Evolutionary conservation across 495 filamentous ascomycete species (phyloP).

Genomic region (Parathielavia hyrcaniae): DNA sequence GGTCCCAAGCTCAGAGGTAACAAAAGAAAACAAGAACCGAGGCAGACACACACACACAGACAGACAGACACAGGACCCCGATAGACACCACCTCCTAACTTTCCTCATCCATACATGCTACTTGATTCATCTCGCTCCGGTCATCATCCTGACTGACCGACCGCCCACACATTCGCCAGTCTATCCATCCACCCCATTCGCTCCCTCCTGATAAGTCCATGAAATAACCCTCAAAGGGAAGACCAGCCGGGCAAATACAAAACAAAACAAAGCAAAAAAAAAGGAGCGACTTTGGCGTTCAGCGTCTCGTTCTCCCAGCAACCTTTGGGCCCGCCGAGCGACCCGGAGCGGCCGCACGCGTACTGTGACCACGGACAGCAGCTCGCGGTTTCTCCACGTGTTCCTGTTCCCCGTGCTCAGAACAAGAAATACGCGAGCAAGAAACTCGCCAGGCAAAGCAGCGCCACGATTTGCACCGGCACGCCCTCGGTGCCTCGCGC

Average conservation of each 20-base stretch:
- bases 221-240: background rate
- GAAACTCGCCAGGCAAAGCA: constrained; percentile 81
- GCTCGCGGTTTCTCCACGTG: background rate
- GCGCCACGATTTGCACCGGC: constrained; percentile 76
- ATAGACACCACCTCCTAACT: background rate
- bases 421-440: constrained; percentile 93
- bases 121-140: background rate
- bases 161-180: constrained; percentile 5
- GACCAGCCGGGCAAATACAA: background rate
- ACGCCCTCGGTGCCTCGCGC: constrained; percentile 61
- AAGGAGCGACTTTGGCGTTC: background rate
- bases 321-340: too few species aligned
- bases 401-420: constrained; percentile 36
- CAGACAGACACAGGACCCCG: background rate
- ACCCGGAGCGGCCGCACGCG: background rate
- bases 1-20: background rate
- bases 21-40: background rate
- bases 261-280: background rate
- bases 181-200: constrained; percentile 6
- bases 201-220: background rate
- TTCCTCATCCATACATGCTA: constrained; percentile 7
- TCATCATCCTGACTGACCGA: background rate
- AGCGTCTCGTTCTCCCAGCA: background rate
- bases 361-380: background rate
- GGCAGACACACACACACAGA: background rate